Base-by-base conservation (phyloP, 176 grass and related monocot species). In the Carex littledalei region DNA sequence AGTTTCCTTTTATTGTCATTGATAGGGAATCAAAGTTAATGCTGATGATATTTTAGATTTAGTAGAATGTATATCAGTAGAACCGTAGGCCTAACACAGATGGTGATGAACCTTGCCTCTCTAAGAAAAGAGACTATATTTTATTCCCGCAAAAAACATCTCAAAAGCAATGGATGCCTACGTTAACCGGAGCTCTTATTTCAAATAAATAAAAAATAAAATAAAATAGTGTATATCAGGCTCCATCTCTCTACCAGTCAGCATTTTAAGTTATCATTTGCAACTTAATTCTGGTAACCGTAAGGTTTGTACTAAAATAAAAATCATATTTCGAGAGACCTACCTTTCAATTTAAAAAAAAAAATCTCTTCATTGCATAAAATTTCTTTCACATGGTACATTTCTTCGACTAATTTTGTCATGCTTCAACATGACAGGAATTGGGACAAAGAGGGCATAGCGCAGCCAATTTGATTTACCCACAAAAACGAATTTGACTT, bases 401-500 rank as follows among this genome's bases (percentile, higher is more conserved):
- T 55, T 54, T 45, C 12, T 55, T 50, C 0, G 49, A 77, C 39
- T 83, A 83, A 83, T 53, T 47, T 80, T 83, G 80, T 83, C 80
- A 83, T 81, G 80, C 31, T 83, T 66, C 17, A 67, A 83, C 80
- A 83, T 54, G 80, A 66, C 80, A 83, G 80, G 62, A 83, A 49
- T 50, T 49, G 39, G 37, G 80, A 53, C 20, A 67, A 83, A 83
- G 62, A 47, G 9, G 37, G 80, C 39, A 67, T 83, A 67, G 13
- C 15, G 6, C 57, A 43, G 57, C 21, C 20, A 31, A 55, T 55
- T 77, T 54, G 49, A 54, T 77, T 77, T 32, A 77, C 15, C 49
- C 47, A 77, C 22, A 77, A 22, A 55, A 17, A 55, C 1, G 6
- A 55, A 17, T 2, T 55, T 77, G 5, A 31, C 32, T 54, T 55